Conservation (phyloP, 2,329 filamentous ascomycete genomes). For the Aspergillus terreus region DNA sequence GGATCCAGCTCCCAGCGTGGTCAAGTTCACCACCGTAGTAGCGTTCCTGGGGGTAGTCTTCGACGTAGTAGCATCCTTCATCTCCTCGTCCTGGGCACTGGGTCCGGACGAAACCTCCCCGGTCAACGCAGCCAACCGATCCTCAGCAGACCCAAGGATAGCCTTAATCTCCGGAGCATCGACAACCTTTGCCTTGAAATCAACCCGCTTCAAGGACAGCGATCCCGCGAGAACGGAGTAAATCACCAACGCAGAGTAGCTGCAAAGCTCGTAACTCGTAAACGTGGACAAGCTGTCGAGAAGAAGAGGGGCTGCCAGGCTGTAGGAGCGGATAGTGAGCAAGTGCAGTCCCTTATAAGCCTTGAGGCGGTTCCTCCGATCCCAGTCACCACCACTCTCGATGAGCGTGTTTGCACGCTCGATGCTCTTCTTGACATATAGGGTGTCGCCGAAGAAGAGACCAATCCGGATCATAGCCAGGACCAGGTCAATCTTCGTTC, state of each 20-base stretch:
- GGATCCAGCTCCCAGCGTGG: conserved; percentile 67
- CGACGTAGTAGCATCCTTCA: conserved; percentile 60
- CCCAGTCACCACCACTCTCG: conserved; percentile 96
- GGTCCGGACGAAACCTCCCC: conserved; percentile 79
- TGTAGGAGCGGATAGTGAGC: conserved; percentile 87
- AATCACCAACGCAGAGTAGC: conserved; percentile 88
- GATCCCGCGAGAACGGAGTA: conserved; percentile 95
- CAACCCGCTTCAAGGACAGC: conserved; percentile 89
- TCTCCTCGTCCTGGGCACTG: conserved; percentile 70
- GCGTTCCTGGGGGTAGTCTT: conserved; percentile 49
- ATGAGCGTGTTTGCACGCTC: conserved; percentile 86
- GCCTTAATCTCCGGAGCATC: conserved; percentile 98
- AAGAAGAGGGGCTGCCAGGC: conserved; percentile 81
- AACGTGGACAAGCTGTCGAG: conserved; percentile 98
- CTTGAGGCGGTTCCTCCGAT: conserved; percentile 95
- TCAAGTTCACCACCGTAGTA: conserved; percentile 80
- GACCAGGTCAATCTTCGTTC: conserved; percentile 94
- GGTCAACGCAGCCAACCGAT: conserved; percentile 77
- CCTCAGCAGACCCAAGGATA: conserved; percentile 84
- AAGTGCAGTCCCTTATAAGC: conserved; percentile 95
- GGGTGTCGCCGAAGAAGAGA: conserved; percentile 91
- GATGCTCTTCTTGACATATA: conserved; percentile 88
- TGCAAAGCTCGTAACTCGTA: conserved; percentile 97
- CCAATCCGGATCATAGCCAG: conserved; percentile 94
- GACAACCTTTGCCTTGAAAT: conserved; percentile 99